Percentiles rank a stretch among this genome's conserved stretches.
Conservation (phyloP, 176 grass and related monocot genomes). For the Otatea glauca region DNA sequence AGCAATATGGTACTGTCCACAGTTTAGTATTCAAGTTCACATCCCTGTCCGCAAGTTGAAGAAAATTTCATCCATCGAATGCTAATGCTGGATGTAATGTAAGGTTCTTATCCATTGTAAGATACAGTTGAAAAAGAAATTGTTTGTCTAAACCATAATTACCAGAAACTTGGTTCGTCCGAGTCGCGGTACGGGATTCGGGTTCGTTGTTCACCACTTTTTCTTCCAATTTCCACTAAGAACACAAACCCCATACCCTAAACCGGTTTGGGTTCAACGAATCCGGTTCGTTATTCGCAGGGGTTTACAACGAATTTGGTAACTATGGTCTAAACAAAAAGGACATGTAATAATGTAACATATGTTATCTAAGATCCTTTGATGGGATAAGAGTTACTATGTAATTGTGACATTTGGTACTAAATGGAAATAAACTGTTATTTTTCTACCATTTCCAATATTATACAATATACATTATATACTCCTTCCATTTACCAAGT, state of each 20-base stretch:
- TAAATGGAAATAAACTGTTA: neutral
- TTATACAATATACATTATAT: conserved; percentile 14
- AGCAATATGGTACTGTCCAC: neutral
- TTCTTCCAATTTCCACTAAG: too few species aligned
- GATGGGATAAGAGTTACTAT: neutral
- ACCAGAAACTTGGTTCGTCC: too few species aligned
- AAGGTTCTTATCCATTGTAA: neutral
- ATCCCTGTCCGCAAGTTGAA: neutral
- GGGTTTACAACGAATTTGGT: too few species aligned
- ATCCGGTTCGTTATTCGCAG: too few species aligned
- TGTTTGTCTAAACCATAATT: neutral
- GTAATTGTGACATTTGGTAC: neutral
- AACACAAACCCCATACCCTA: too few species aligned
- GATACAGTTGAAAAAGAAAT: neutral
- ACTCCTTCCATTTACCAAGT: conserved; percentile 28
- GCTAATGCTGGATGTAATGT: neutral
- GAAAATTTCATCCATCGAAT: neutral
- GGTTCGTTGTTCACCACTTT: too few species aligned
- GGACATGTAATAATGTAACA: neutral
- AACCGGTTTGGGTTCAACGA: too few species aligned
- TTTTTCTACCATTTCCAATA: neutral
- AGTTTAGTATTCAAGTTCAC: neutral
- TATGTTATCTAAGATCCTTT: conserved; percentile 5
- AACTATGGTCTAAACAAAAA: neutral
- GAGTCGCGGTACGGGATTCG: too few species aligned